Conservation (phyloP, 2,329 filamentous ascomycete species). For the Byssothecium circinans region DNA sequence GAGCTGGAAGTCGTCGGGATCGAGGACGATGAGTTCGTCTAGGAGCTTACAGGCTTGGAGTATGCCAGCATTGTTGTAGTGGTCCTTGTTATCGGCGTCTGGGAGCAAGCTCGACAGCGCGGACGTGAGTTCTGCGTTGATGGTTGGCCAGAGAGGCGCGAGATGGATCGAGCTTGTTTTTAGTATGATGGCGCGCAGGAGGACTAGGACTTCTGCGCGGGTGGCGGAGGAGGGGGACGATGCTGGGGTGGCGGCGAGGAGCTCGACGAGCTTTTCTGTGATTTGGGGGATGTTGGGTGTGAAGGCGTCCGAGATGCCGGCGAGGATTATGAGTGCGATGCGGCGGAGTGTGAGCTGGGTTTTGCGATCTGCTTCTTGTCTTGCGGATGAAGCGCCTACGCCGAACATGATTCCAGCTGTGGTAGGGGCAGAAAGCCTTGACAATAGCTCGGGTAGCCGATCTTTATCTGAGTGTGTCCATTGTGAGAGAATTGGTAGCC, state of each 20-base stretch:
- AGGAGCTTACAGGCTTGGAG: constrained; percentile 93
- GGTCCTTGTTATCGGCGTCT: constrained; percentile 68
- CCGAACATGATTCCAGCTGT: constrained; percentile 97
- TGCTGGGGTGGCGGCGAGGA: constrained; percentile 78
- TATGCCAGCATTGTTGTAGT: constrained; percentile 74
- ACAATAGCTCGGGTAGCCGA: constrained; percentile 76
- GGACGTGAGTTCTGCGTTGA: constrained; percentile 82
- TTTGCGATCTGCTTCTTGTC: constrained; percentile 91
- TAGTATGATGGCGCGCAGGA: constrained; percentile 79
- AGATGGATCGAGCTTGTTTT: constrained; percentile 79
- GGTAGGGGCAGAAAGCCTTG: constrained; percentile 78
- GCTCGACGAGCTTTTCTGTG: constrained; percentile 81
- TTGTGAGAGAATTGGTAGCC: constrained; percentile 82
- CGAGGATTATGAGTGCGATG: constrained; percentile 76
- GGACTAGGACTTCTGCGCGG: constrained; percentile 84
- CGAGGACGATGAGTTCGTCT: constrained; percentile 80
- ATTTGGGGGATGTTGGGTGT: constrained; percentile 73
- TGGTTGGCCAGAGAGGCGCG: constrained; percentile 82
- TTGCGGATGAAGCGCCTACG: constrained; percentile 90
- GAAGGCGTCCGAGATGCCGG: constrained; percentile 76
- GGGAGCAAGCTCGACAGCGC: constrained; percentile 75
- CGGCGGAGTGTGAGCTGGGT: constrained; percentile 88
- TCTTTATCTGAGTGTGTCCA: constrained; percentile 89
- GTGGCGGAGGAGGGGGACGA: constrained; percentile 92
- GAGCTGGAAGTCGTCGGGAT: constrained; percentile 96